phyloP scores from a whole-genome alignment of 1,284 basidiomycete genomes.

The Ceratobasidium sp. region DNA sequence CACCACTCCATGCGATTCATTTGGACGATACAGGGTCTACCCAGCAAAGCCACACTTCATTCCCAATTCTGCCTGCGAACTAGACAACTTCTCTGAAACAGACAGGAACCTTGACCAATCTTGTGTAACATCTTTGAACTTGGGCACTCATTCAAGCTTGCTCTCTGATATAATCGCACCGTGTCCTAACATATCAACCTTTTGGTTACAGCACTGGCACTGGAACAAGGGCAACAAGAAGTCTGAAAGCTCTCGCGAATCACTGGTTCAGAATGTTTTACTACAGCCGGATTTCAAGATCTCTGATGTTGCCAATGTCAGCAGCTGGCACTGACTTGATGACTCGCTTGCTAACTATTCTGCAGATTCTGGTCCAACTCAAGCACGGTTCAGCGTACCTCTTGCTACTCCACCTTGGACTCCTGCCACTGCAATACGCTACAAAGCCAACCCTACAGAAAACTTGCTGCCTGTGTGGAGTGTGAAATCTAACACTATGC shows the following conservation, averaged over 20 bases:
- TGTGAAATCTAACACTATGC: background rate
- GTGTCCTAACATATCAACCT: conserved; percentile 20
- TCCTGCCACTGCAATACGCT: background rate
- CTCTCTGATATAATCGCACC: background rate
- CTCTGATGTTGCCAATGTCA: background rate
- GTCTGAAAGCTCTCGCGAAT: conserved; percentile 1
- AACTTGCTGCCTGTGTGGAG: background rate
- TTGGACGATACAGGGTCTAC: conserved; percentile 23
- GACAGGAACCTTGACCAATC: background rate
- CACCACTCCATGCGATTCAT: background rate
- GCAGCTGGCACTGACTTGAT: background rate
- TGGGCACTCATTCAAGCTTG: too few species aligned
- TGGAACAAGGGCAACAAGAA: conserved; percentile 11
- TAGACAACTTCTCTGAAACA: background rate
- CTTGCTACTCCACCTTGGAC: background rate
- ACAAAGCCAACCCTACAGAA: background rate
- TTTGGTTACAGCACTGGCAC: background rate
- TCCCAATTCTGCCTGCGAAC: background rate
- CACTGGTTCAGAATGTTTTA: background rate
- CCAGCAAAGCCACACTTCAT: background rate
- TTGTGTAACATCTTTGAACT: background rate
- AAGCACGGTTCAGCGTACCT: background rate
- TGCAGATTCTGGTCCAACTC: background rate
- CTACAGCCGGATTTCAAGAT: background rate
- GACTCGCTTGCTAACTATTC: background rate